Evolutionary conservation across 2,329 filamentous ascomycete species (phyloP).

Genomic region (Pseudogymnoascus sp.): DNA sequence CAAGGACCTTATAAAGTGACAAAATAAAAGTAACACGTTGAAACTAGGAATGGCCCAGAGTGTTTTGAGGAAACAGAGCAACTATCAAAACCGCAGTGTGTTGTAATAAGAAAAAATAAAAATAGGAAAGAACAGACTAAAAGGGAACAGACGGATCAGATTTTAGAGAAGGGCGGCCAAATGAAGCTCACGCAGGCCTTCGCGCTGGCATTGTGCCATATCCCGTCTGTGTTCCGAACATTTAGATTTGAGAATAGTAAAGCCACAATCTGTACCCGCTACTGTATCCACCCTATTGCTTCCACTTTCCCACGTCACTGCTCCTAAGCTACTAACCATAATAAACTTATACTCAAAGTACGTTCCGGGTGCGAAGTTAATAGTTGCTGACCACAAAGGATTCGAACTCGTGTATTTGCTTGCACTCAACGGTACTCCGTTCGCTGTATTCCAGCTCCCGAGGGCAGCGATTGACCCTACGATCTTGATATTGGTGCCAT

Average conservation of each 20-base stretch:
- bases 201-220: background rate
- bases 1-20: background rate
- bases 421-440: constrained; percentile 50
- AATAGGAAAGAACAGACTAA: background rate
- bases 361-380: constrained; percentile 49
- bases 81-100: background rate
- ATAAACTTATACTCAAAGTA: constrained; percentile 63
- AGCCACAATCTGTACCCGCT: background rate
- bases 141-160: background rate
- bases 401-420: constrained; percentile 51
- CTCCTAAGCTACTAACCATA: constrained; percentile 46
- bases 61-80: background rate
- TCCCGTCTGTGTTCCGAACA: background rate
- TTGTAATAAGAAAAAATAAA: background rate
- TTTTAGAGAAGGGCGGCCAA: background rate
- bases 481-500: constrained; percentile 59
- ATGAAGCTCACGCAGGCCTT: background rate
- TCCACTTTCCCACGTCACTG: constrained; percentile 55
- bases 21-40: background rate
- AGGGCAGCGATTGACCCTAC: constrained; percentile 52
- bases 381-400: constrained; percentile 52
- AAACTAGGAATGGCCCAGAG: background rate
- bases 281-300: background rate
- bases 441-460: constrained; percentile 54
- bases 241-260: background rate